Percentiles rank a stretch among this genome's conserved stretches.
These are phyloP conservation scores for Colletotrichum liaoningense DNA, from an alignment of 2,329 filamentous ascomycete genomes.

Conservation along the genomic window DNA sequence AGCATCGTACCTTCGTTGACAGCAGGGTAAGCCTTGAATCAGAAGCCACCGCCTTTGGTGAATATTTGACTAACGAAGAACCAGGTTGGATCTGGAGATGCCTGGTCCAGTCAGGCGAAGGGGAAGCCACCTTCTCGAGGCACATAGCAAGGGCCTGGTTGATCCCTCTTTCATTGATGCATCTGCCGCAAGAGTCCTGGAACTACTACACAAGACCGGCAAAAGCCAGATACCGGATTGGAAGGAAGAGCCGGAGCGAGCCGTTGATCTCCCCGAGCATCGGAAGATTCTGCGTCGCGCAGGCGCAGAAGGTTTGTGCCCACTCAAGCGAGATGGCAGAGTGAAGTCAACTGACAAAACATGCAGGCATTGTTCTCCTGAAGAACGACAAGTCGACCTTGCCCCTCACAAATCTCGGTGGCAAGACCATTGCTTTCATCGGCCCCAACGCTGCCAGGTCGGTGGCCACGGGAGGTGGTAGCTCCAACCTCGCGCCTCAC, in stretches of 20 bases:
- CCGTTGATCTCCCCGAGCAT: no score
- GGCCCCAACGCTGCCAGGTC: neutral
- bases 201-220: no score
- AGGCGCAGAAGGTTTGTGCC: neutral
- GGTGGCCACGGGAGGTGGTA: neutral
- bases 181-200: neutral
- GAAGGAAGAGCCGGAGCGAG: no score
- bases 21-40: neutral
- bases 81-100: constrained; percentile 48
- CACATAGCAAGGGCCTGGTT: neutral
- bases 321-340: neutral
- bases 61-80: constrained; percentile 38
- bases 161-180: constrained; percentile 10
- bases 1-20: constrained; percentile 39
- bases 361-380: neutral
- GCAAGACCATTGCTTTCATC: neutral
- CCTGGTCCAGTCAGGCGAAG: constrained; percentile 41
- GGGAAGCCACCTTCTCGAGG: constrained; percentile 1
- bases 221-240: no score
- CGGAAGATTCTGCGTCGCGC: no score
- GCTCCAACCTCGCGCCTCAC: neutral
- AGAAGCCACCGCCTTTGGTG: constrained; percentile 40
- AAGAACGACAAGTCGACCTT: neutral
- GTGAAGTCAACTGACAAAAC: neutral
- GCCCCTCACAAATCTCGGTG: neutral